Conservation (phyloP, 495 filamentous ascomycete species). For the Neurospora sp. region DNA sequence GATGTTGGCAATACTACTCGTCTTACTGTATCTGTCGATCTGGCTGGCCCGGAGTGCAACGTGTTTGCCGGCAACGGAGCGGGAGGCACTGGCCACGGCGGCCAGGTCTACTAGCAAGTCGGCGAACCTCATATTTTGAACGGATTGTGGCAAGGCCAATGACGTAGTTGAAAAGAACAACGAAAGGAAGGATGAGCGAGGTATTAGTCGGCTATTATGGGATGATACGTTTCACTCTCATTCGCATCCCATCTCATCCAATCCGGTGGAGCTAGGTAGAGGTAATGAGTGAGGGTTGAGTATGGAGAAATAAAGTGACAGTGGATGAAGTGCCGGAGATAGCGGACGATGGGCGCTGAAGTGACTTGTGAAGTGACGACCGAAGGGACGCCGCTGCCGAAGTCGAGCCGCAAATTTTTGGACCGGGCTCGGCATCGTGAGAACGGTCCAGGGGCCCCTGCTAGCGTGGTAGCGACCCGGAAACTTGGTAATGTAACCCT, state of each 20-base stretch:
- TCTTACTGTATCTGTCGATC: constrained; percentile 65
- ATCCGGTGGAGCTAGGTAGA: not conserved
- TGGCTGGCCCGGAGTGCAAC: constrained; percentile 65
- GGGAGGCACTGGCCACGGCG: constrained; percentile 67
- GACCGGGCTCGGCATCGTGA: not conserved
- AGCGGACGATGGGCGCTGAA: not conserved
- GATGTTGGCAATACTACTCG: constrained; percentile 63
- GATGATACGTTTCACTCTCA: not conserved
- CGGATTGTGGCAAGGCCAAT: not conserved
- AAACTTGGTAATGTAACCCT: constrained; percentile 2
- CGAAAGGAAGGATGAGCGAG: not conserved
- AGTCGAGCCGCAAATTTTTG: not conserved
- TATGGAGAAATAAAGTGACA: not conserved
- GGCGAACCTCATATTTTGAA: constrained; percentile 32
- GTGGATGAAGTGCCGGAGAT: not conserved
- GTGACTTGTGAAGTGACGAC: not conserved
- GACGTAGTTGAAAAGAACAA: not conserved
- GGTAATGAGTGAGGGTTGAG: not conserved
- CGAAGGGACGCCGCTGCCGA: not conserved
- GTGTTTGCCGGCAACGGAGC: constrained; percentile 70
- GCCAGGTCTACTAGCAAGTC: constrained; percentile 64
- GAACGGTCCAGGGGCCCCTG: constrained; percentile 3
- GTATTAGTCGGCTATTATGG: not conserved
- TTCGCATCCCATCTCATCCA: not conserved
- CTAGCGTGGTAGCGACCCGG: constrained; percentile 13